Conservation (phyloP, 202 grass and related monocot species). For the Carex arenaria region DNA sequence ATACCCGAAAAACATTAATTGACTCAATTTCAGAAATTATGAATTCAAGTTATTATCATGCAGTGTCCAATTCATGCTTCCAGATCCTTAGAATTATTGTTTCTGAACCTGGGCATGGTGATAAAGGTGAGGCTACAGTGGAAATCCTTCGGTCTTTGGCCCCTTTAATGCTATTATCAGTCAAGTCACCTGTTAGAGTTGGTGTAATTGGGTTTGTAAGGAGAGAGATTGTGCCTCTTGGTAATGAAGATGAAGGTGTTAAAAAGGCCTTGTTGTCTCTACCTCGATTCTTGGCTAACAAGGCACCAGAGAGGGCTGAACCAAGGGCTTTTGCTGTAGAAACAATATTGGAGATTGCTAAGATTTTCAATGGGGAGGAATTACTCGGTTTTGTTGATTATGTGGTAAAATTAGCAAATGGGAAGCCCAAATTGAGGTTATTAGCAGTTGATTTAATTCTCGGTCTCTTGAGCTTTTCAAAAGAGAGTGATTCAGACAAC, state of each 20-base stretch:
- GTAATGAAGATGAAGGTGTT: constrained; percentile 45
- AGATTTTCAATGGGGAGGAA: constrained; percentile 30
- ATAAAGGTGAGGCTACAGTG: constrained; percentile 28
- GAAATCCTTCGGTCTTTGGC: constrained; percentile 58
- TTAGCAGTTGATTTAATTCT: constrained; percentile 77
- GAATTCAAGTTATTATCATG: constrained; percentile 13
- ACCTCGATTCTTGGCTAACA: constrained; percentile 55
- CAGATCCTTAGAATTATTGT: constrained; percentile 46
- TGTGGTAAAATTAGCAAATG: constrained; percentile 51
- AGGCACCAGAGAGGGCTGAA: constrained; percentile 73
- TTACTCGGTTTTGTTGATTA: constrained; percentile 40
- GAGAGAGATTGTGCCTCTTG: constrained; percentile 64
- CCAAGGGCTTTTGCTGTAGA: constrained; percentile 58
- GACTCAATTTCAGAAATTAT: constrained; percentile 52
- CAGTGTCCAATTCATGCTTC: constrained; percentile 36
- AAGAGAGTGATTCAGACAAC: constrained; percentile 22
- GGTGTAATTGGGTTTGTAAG: constrained; percentile 53
- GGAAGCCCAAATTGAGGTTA: constrained; percentile 57
- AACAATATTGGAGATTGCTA: constrained; percentile 58
- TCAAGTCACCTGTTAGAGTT: constrained; percentile 36
- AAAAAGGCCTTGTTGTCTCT: constrained; percentile 54
- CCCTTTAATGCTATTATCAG: constrained; percentile 30
- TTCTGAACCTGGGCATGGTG: constrained; percentile 41
- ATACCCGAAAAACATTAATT: constrained; percentile 53
- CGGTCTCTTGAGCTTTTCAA: constrained; percentile 31